These are phyloP conservation scores for Pichia insulana DNA, from an alignment of 805 yeast species.

Conservation along the genomic window DNA sequence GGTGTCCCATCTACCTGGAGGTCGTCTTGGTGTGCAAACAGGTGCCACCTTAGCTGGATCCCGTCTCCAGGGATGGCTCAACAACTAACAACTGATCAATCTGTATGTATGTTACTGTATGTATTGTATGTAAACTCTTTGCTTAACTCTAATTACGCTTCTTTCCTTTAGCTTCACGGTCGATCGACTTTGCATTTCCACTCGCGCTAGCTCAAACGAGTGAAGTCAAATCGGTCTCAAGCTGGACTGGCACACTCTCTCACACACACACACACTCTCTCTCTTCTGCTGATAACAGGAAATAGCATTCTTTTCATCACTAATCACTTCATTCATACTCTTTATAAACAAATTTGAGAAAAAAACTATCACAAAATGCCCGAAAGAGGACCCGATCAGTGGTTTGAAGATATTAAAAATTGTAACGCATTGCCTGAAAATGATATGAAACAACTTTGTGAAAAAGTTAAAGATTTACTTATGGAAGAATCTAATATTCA, in stretches of 20 bases:
- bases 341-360: no score
- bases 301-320: no score
- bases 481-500: slow-evolving; percentile 97
- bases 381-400: slow-evolving; percentile 86
- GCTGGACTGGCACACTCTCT: no score
- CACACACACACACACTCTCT: no score
- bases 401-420: slow-evolving; percentile 90
- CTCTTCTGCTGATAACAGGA: no score
- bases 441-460: slow-evolving; percentile 95
- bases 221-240: no score
- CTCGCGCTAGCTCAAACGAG: no score
- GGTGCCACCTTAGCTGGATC: slow-evolving; percentile 41
- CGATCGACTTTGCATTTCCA: no score
- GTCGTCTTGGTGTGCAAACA: slow-evolving; percentile 59
- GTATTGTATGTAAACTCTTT: no score
- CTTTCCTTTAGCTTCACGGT: no score
- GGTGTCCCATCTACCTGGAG: slow-evolving; percentile 86
- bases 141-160: no score
- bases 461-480: slow-evolving; percentile 82
- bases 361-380: slow-evolving; percentile 7
- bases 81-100: slow-evolving; percentile 5
- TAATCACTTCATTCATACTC: no score
- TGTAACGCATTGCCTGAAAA: slow-evolving; percentile 83
- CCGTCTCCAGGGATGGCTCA: slow-evolving; percentile 24
- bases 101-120: not conserved